Evolutionary conservation across 108 stramenopile species (phyloP), one percentile per base, ranked within the genome.

Genomic region (Nannochloropsis salina): DNA sequence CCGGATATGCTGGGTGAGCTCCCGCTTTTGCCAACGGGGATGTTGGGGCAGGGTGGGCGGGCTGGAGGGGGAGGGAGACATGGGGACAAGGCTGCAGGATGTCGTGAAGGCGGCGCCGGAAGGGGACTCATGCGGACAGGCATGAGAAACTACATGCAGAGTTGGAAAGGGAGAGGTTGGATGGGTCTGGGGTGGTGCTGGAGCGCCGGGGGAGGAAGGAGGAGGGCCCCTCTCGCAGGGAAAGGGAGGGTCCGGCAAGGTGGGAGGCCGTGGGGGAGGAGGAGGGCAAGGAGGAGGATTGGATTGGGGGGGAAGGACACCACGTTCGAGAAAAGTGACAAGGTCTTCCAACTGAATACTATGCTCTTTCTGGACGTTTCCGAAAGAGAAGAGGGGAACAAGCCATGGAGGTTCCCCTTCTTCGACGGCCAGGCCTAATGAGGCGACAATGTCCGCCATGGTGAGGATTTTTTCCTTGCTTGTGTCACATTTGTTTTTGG

Each of bases 1-100:
- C 20, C n/a, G 61, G 61, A 74, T 4, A n/a, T 74, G 61, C 2
- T 74, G 61, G 20, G 61, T 74, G 61, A 74, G n/a, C n/a, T 74
- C 61, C 61, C 61, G 61, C n/a, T 74, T 74, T 4, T 74, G 61
- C 61, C 61, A 74, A n/a, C 61, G 61, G 61, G 61, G 61, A n/a
- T 74, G n/a, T 2, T 2, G 61, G n/a, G 61, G 61, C 20, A 74
- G 61, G 61, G 61, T 20, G 61, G 61, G n/a, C 61, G 5, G n/a
- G 61, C 20, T 74, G 61, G 61, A 20, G 61, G 61, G n/a, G 20
- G n/a, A 5, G 61, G 61, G 2, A n/a, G 61, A n/a, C n/a, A n/a
- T n/a, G n/a, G n/a, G n/a, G n/a, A n/a, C n/a, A n/a, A n/a, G n/a
- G n/a, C n/a, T 31, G 31, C 31, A 31, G 31, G 31, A 0, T 1